Evolutionary conservation across 139 green algal genomes (phyloP).

Genomic region (Volvox reticuliferus): DNA sequence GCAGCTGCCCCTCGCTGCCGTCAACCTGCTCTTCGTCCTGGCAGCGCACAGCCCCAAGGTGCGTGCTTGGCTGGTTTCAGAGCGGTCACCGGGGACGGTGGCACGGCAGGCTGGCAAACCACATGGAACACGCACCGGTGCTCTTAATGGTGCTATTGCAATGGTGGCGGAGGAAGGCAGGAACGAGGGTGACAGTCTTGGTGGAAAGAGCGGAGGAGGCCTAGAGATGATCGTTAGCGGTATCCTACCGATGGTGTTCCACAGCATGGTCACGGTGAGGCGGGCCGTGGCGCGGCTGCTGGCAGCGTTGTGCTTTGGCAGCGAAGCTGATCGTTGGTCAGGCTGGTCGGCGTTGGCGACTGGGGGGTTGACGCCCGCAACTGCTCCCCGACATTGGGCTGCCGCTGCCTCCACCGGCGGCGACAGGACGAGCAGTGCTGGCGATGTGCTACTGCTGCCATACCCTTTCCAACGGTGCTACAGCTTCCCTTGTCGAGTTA

Average conservation of each 20-base stretch:
- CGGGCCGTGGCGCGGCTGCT: slow-evolving; percentile 59
- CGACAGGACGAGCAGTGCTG: not conserved
- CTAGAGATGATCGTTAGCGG: slow-evolving; percentile 29
- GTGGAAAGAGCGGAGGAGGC: not conserved
- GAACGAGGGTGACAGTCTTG: not conserved
- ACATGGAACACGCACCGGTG: no score
- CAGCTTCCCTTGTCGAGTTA: slow-evolving; percentile 35
- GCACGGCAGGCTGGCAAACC: not conserved
- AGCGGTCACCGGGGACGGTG: not conserved
- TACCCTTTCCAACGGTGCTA: slow-evolving; percentile 31
- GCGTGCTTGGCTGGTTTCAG: slow-evolving; percentile 44
- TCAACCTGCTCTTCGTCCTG: slow-evolving; percentile 59
- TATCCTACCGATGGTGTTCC: slow-evolving; percentile 57
- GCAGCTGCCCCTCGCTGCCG: slow-evolving; percentile 55
- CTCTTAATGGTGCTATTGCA: not conserved
- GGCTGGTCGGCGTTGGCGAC: slow-evolving; percentile 32
- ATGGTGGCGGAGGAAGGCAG: not conserved
- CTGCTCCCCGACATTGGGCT: not conserved
- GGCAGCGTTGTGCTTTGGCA: slow-evolving; percentile 51
- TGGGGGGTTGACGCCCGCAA: not conserved
- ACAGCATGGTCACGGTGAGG: slow-evolving; percentile 60
- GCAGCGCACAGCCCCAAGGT: slow-evolving; percentile 28
- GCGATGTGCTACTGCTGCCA: slow-evolving; percentile 47
- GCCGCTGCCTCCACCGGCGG: not conserved
- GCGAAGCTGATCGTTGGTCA: slow-evolving; percentile 55